These are phyloP conservation scores for Apiotrichum gracile DNA, from an alignment of 1,284 basidiomycete species.

Conservation along the genomic window DNA sequence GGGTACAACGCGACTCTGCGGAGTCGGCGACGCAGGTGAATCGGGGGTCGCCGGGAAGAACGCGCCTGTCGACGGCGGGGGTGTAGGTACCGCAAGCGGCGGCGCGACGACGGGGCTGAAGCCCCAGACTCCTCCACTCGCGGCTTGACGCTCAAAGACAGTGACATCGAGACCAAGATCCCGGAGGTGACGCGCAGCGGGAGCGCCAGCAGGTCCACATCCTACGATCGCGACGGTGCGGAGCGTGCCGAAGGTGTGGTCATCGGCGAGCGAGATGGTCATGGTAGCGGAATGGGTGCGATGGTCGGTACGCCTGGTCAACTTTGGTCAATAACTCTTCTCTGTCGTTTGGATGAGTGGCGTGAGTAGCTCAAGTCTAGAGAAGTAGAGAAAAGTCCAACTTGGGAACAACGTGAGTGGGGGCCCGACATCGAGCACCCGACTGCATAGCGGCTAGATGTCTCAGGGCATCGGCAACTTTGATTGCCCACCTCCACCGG, in stretches of 20 bases:
- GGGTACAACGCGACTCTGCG: conserved; percentile 34
- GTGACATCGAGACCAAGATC: conserved; percentile 47
- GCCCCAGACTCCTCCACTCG: conserved; percentile 52
- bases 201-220: conserved; percentile 22
- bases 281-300: not conserved
- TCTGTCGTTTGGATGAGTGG: no score
- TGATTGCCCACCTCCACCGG: no score
- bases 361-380: no score
- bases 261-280: not conserved
- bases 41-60: conserved; percentile 23
- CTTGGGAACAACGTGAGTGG: no score
- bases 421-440: no score
- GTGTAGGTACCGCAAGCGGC: conserved; percentile 50
- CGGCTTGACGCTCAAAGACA: conserved; percentile 51
- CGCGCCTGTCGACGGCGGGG: conserved; percentile 46
- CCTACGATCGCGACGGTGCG: conserved; percentile 30
- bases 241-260: not conserved
- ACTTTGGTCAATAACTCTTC: no score
- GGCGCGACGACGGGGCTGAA: conserved; percentile 47
- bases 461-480: no score
- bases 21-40: not conserved
- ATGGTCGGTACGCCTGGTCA: no score
- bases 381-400: no score
- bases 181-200: conserved; percentile 23
- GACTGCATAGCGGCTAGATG: no score